phyloP scores from a whole-genome alignment of 257 asterid species.

The Euphrasia confusa region DNA sequence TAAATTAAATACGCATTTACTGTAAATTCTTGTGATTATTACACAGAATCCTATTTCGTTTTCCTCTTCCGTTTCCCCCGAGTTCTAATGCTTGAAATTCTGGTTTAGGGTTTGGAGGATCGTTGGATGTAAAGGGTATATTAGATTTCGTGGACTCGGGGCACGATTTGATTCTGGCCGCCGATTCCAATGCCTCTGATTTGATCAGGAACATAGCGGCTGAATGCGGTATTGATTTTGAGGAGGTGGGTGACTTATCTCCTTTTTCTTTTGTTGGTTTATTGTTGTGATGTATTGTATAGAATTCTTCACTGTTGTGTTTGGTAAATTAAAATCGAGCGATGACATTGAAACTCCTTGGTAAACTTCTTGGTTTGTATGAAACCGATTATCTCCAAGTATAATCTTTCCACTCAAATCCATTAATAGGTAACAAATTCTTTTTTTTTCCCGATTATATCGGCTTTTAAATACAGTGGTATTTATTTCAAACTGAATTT shows the following conservation, averaged over 20 bases:
- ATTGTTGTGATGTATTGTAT: neutral
- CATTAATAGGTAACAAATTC: no score
- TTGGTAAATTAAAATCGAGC: neutral
- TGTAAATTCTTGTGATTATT: neutral
- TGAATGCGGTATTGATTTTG: constrained; percentile 55
- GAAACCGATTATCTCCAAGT: neutral
- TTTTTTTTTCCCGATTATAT: no score
- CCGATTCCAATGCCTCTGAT: constrained; percentile 68
- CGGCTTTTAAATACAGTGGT: neutral
- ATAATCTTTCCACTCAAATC: neutral
- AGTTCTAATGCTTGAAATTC: constrained; percentile 20
- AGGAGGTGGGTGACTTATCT: constrained; percentile 31
- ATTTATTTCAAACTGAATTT: neutral
- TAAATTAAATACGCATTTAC: neutral
- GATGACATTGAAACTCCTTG: neutral
- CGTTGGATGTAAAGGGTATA: constrained; percentile 66
- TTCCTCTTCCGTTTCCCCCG: neutral
- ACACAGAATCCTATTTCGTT: neutral
- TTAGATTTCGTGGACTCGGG: constrained; percentile 83
- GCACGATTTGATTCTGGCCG: constrained; percentile 73
- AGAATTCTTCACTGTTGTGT: constrained; percentile 1
- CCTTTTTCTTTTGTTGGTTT: neutral
- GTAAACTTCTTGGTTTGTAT: neutral
- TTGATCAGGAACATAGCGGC: constrained; percentile 60
- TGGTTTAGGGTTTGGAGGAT: constrained; percentile 64